These are phyloP conservation scores for Leccinum imitatum DNA, from an alignment of 768 basidiomycete species.

Conservation along the genomic window DNA sequence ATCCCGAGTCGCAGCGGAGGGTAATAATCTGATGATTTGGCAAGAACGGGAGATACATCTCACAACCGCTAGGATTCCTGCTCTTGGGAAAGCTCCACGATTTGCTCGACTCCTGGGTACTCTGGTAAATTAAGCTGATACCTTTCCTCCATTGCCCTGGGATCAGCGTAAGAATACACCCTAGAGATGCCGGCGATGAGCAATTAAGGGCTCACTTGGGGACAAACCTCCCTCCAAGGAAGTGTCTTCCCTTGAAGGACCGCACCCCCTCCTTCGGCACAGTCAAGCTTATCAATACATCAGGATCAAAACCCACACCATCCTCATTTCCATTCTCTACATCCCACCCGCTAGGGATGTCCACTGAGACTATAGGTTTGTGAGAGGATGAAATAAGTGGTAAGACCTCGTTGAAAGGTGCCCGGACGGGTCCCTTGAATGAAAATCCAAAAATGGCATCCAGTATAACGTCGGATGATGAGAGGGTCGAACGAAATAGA, in stretches of 20 bases:
- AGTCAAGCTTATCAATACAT: slow-evolving; percentile 86
- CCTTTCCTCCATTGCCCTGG: slow-evolving; percentile 69
- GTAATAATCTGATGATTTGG: neutral
- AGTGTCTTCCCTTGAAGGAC: slow-evolving; percentile 79
- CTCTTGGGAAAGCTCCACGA: slow-evolving; percentile 64
- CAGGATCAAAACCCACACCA: slow-evolving; percentile 61
- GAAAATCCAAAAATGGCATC: slow-evolving; percentile 99
- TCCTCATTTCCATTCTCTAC: slow-evolving; percentile 73
- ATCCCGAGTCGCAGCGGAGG: neutral
- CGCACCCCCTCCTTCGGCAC: slow-evolving; percentile 90
- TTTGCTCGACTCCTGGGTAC: slow-evolving; percentile 79
- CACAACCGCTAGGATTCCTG: slow-evolving; percentile 7
- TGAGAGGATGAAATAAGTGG: slow-evolving; percentile 58
- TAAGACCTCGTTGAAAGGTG: slow-evolving; percentile 82
- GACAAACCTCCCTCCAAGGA: slow-evolving; percentile 92
- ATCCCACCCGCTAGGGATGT: slow-evolving; percentile 97
- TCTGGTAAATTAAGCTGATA: slow-evolving; percentile 76
- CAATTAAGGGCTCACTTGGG: slow-evolving; percentile 60
- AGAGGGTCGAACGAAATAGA: slow-evolving; percentile 48
- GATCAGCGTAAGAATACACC: slow-evolving; percentile 2
- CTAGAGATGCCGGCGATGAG: neutral
- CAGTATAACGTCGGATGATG: slow-evolving; percentile 75
- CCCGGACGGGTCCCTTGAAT: slow-evolving; percentile 85
- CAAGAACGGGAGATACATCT: neutral
- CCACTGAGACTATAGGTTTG: slow-evolving; percentile 88